These are phyloP conservation scores for Coniella vitis DNA, from an alignment of 2,329 filamentous ascomycete genomes.

Conservation along the genomic window DNA sequence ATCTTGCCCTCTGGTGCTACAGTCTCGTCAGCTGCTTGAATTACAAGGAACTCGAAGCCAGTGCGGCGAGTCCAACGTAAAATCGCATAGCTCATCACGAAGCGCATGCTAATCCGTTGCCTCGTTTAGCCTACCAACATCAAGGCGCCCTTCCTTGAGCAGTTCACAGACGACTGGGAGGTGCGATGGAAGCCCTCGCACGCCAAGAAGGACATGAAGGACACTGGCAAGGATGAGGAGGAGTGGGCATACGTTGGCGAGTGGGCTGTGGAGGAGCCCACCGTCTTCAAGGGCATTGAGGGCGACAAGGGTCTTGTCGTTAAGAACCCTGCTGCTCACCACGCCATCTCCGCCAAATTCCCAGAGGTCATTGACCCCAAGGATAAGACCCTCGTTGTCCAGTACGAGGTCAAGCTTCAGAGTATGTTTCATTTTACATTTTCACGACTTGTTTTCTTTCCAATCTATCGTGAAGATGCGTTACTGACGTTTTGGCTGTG, in stretches of 20 bases:
- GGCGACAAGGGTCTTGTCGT: conserved; percentile 95
- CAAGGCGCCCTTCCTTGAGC: conserved; percentile 94
- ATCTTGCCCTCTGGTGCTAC: background rate
- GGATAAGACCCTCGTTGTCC: conserved; percentile 92
- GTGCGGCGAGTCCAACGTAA: background rate
- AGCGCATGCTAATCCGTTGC: background rate
- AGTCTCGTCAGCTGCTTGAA: too few species aligned
- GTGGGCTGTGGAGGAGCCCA: conserved; percentile 94
- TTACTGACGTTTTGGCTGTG: conserved; percentile 7
- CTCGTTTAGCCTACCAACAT: conserved; percentile 66
- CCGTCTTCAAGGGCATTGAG: conserved; percentile 82
- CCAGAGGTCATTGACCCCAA: conserved; percentile 94
- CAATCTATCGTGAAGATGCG: too few species aligned
- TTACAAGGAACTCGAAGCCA: background rate
- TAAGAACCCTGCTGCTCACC: conserved; percentile 96
- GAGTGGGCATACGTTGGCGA: conserved; percentile 97
- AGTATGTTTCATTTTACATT: conserved; percentile 51
- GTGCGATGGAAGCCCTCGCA: conserved; percentile 88
- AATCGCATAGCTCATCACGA: background rate
- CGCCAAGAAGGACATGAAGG: conserved; percentile 83
- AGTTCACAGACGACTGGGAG: conserved; percentile 97
- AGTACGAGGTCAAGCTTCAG: conserved; percentile 99
- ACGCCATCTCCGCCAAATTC: conserved; percentile 99
- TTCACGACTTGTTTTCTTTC: background rate
- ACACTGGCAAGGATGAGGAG: conserved; percentile 70